Base-by-base conservation (phyloP, 495 filamentous ascomycete species). In the Neurospora tetraspora region DNA sequence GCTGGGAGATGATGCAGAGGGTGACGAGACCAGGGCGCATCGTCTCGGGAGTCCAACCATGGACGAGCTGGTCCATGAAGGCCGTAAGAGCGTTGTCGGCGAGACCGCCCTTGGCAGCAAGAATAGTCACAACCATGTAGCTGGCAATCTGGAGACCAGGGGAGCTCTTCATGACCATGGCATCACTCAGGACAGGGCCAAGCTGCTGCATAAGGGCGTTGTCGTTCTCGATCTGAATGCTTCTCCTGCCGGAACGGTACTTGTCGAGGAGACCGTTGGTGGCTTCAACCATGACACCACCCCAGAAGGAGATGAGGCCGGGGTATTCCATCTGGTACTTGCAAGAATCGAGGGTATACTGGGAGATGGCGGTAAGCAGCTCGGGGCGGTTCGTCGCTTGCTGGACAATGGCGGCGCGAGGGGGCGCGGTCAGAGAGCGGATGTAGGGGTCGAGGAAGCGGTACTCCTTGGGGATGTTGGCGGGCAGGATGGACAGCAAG, bases 101-200 rank as follows among this genome's bases (percentile, higher is more conserved):
- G 18, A 98, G 85, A 31, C 85, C 83, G 10, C 90, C 88, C 79
- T 97, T 98, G 27, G 93, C 90, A 10, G 90, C 94, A 70, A 98
- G 83, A 70, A 98, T 88, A 0, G 92, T 90, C 34, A 93, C 85
- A 36, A 98, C 88, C 93, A 97, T 97, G 78, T 97, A 98, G 76
- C 90, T 93, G 27, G 91, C 93, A 74, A 95, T 86, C 69, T 93
- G 89, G 47, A 97, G 83, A 71, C 95, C 91, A 0, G 93, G 87
- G 0, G 89, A 86, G 39, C 90, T 87, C 73, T 89, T 89, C 83
- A 94, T 87, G 14, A 87, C 85, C 68, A 98, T 86, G 6, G 89
- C 91, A 69, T 92, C 88, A 71, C 93, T 91, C 27, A 98, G 80
- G 3, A 92, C 86, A 12, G 94, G 92, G 5, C 94, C 85, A 36